A percentile compares a stretch with the other conserved stretches of the same genome.
Conservation (phyloP, 768 basidiomycete genomes). For the Tylopilus vinaceipallidus region DNA sequence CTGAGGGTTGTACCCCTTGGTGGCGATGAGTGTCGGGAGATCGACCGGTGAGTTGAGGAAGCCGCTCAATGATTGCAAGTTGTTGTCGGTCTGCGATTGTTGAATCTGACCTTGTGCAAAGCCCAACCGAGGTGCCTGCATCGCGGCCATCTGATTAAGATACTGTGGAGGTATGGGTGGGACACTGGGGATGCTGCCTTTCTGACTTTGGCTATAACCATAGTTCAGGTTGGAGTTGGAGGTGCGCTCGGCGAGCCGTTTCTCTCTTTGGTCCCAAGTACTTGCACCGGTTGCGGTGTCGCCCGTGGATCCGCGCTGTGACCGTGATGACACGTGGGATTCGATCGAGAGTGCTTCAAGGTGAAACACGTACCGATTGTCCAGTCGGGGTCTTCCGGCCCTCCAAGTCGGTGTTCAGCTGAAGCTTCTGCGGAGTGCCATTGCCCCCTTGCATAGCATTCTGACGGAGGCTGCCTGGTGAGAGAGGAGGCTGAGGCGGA, state of each 20-base stretch:
- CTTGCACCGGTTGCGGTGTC: slow-evolving; percentile 36
- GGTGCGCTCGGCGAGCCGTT: slow-evolving; percentile 49
- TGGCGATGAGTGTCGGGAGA: slow-evolving; percentile 77
- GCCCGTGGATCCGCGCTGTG: slow-evolving; percentile 34
- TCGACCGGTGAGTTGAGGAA: slow-evolving; percentile 73
- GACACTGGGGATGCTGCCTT: slow-evolving; percentile 55
- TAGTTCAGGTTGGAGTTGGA: slow-evolving; percentile 74
- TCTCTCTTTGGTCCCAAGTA: slow-evolving; percentile 69
- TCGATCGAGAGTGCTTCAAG: slow-evolving; percentile 39
- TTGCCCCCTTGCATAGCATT: slow-evolving; percentile 39
- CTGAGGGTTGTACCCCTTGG: slow-evolving; percentile 89
- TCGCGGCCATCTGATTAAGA: slow-evolving; percentile 49
- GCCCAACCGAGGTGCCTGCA: slow-evolving; percentile 38
- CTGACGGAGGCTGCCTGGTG: slow-evolving; percentile 37
- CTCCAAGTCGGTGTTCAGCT: slow-evolving; percentile 62
- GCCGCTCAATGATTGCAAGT: slow-evolving; percentile 41
- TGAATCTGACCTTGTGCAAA: slow-evolving; percentile 32
- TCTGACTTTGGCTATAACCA: slow-evolving; percentile 44
- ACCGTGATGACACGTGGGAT: slow-evolving; percentile 29
- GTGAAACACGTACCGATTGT: slow-evolving; percentile 51
- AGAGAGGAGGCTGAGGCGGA: slow-evolving; percentile 44
- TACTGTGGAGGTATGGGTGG: slow-evolving; percentile 75
- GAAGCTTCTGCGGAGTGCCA: slow-evolving; percentile 45
- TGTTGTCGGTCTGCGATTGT: slow-evolving; percentile 28
- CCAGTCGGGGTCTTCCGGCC: slow-evolving; percentile 60